These are phyloP conservation scores for Cymbopogon flexuosus DNA, from an alignment of 202 grass and related monocot species.

Conservation along the genomic window DNA sequence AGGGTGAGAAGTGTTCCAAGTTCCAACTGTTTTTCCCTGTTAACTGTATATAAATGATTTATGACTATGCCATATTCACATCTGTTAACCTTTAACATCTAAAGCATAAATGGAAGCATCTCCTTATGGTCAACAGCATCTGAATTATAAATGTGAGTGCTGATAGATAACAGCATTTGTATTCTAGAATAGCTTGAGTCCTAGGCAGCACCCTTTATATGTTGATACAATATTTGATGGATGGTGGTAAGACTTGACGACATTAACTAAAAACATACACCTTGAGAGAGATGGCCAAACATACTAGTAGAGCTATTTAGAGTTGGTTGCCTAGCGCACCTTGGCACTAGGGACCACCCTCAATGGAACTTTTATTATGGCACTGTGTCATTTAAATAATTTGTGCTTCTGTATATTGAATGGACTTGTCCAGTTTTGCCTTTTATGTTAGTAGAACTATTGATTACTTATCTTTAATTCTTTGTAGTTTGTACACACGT, in stretches of 20 bases:
- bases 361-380: background rate
- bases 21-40: background rate
- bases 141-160: background rate
- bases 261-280: too few species aligned
- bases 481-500: background rate
- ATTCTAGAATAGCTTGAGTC: background rate
- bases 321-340: background rate
- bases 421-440: background rate
- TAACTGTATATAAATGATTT: background rate
- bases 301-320: background rate
- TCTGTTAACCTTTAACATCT: background rate
- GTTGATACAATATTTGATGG: background rate
- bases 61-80: background rate
- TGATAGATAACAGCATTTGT: background rate
- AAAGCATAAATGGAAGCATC: background rate
- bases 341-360: background rate
- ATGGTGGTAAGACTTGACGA: background rate
- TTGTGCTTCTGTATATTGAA: background rate
- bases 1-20: background rate
- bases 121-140: background rate
- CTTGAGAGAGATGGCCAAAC: background rate
- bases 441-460: background rate
- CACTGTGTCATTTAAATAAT: background rate
- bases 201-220: background rate
- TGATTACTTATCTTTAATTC: background rate